A percentile compares a stretch with the other conserved stretches of the same genome.
Evolutionary conservation across 108 stramenopile species (phyloP).

Genomic region (Conticribra weissflogii): DNA sequence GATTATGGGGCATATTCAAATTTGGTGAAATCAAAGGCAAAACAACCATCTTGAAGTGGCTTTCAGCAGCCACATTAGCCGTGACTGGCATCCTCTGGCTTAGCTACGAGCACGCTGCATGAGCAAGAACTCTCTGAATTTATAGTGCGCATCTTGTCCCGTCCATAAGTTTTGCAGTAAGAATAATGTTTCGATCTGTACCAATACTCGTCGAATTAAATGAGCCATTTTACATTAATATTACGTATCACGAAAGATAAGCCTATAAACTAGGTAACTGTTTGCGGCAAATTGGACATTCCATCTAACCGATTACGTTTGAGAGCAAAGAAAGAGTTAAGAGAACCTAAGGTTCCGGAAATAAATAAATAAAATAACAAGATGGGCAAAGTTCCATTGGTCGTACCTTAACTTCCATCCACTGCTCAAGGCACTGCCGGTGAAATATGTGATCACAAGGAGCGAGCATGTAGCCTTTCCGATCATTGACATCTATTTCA

Average conservation of each 20-base stretch:
- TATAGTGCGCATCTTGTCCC: too few species aligned
- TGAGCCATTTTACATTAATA: too few species aligned
- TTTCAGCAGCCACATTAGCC: conserved; percentile 23
- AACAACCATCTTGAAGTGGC: conserved; percentile 34
- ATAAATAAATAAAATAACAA: background rate
- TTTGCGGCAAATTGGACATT: conserved; percentile 88
- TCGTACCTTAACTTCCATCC: conserved; percentile 92
- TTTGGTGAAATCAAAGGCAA: conserved; percentile 37
- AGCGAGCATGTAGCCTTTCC: conserved; percentile 92
- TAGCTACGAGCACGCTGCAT: conserved; percentile 65
- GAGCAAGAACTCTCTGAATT: too few species aligned
- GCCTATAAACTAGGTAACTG: conserved; percentile 1
- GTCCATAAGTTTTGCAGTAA: too few species aligned
- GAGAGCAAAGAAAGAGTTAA: background rate
- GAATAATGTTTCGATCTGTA: too few species aligned
- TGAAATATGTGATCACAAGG: conserved; percentile 98
- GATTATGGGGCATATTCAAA: conserved; percentile 48
- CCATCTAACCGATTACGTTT: conserved; percentile 56
- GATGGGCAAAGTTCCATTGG: conserved; percentile 66
- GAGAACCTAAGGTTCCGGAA: background rate
- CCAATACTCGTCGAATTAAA: too few species aligned
- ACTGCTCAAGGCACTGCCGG: conserved; percentile 87
- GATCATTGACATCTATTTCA: conserved; percentile 71
- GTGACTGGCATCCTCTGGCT: conserved; percentile 49
- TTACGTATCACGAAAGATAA: background rate